phyloP scores from a whole-genome alignment of 768 basidiomycete genomes.

The Suillus paluster region DNA sequence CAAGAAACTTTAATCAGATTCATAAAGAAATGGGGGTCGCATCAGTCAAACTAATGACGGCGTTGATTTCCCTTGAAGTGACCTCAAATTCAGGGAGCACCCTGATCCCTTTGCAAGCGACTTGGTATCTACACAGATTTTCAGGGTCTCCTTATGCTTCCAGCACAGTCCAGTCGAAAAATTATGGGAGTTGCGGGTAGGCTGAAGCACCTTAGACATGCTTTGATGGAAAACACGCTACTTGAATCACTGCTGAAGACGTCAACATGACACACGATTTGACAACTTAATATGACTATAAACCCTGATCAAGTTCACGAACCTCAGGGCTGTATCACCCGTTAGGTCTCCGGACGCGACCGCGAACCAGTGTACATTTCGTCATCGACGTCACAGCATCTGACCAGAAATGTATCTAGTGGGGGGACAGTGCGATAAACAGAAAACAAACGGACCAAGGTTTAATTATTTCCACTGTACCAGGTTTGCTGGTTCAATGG shows the following conservation, averaged over 20 bases:
- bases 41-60: not conserved
- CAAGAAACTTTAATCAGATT: not conserved
- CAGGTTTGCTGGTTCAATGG: not conserved
- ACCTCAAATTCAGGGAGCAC: conserved; percentile 6
- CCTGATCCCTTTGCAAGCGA: not conserved
- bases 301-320: conserved; percentile 2
- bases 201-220: conserved; percentile 5
- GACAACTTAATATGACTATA: conserved; percentile 2
- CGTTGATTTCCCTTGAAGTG: conserved; percentile 1
- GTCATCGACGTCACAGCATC: not conserved
- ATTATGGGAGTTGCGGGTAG: conserved; percentile 7
- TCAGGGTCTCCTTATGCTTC: conserved; percentile 7
- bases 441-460: not conserved
- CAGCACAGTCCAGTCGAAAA: conserved; percentile 1
- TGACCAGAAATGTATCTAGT: not conserved
- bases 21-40: not conserved
- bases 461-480: not conserved
- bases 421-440: not conserved
- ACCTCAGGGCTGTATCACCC: conserved; percentile 5
- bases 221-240: conserved; percentile 7
- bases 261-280: conserved; percentile 6
- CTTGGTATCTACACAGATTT: not conserved
- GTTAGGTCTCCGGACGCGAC: conserved; percentile 1
- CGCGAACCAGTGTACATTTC: not conserved
- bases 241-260: not conserved